Base-by-base conservation (phyloP, 805 yeast genomes). In the Clavispora phyllophila region DNA sequence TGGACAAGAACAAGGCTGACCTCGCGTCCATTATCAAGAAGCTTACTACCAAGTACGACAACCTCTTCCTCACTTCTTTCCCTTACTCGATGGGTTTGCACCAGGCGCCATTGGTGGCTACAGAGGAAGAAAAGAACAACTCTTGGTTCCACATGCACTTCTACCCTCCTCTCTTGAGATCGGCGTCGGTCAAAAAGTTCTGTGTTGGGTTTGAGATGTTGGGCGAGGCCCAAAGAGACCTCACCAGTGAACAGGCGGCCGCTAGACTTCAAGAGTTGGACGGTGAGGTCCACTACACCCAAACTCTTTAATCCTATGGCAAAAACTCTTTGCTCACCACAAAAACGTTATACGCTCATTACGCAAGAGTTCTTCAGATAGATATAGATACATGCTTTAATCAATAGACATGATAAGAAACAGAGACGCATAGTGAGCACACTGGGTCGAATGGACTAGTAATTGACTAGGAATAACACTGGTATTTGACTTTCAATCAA, bases 61-160 rank as follows among this genome's bases (percentile, higher is more conserved):
- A 84, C 57, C 66, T 84, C 42, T 84, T 84, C 60, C 65, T 73
- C 57, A 78, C 86, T 5, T 74, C 79, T 24, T 84, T 84, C 69
- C 90, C 90, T 2, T 84, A 84, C 62, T 82, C 88, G 0, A 84
- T 84, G 90, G 91, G 91, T 13, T 61, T 84, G 14, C 91, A 84
- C 61, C 91, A 84, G 62, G 84, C 87, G 8, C 86, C 85, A 36
- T 67, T 81, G 28, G 65, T 68, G 38, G 62, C 64, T 14, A 61
- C 72, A 12, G 58, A 63, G 1, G 68, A 62, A n/a, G 74, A 67
- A 37, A 72, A 70, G 42, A 53, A 75, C 14, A 57, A 63, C 15
- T 58, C 68, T 23, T 69, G 77, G 69, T 78, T 84, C 60, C 86
- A 83, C 52, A 77, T 84, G 75, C 88, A 84, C 61, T 84, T 84